Evolutionary conservation across 2,329 filamentous ascomycete genomes (phyloP).

Genomic region (Daldinia sp.): DNA sequence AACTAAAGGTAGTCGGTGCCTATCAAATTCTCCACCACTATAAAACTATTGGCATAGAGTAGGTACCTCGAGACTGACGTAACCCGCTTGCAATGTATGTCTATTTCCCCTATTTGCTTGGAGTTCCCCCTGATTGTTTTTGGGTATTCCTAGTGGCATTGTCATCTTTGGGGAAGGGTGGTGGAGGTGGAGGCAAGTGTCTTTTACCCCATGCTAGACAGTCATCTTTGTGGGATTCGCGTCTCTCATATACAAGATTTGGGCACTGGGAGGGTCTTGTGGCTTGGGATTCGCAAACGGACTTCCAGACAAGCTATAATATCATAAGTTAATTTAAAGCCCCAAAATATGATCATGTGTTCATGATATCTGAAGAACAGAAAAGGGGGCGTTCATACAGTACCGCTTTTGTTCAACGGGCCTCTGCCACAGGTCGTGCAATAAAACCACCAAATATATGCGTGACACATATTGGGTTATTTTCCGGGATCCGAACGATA

Average conservation of each 20-base stretch:
- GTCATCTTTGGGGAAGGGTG: background rate
- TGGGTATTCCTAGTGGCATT: background rate
- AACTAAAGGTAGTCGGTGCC: no score
- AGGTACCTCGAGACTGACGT: background rate
- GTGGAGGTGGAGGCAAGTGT: conserved; percentile 11
- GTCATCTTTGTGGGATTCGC: conserved; percentile 7
- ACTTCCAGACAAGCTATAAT: conserved; percentile 40
- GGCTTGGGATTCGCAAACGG: conserved; percentile 43
- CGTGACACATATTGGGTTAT: conserved; percentile 17
- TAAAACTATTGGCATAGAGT: no score
- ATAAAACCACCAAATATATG: conserved; percentile 42
- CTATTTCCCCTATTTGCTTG: background rate
- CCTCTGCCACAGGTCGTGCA: conserved; percentile 45
- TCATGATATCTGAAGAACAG: no score
- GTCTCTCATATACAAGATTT: conserved; percentile 39
- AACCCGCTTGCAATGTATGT: background rate
- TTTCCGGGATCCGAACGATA: background rate
- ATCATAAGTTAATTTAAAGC: conserved; percentile 13
- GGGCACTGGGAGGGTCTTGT: conserved; percentile 43
- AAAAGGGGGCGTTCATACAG: background rate
- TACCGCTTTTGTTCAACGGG: conserved; percentile 33
- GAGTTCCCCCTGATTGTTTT: background rate
- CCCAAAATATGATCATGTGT: no score
- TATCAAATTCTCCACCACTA: no score
- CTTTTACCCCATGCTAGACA: conserved; percentile 2